These are phyloP conservation scores for Fraxinus angustifolia DNA, from an alignment of 305 asterid genomes.

Conservation along the genomic window DNA sequence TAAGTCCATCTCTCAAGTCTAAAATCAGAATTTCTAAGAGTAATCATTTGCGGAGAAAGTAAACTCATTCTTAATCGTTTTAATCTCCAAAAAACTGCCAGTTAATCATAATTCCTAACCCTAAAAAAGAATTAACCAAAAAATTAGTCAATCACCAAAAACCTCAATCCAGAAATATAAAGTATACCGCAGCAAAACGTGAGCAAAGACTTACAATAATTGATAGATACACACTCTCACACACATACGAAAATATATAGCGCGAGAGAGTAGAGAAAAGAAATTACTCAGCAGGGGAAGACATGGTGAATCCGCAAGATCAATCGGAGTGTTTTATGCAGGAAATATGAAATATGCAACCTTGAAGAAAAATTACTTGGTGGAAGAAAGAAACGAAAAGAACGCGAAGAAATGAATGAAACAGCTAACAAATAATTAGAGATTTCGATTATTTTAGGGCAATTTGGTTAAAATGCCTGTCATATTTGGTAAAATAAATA, in stretches of 20 bases:
- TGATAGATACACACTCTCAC: background rate
- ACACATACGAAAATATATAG: background rate
- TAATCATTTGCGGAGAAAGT: background rate
- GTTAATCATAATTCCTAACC: background rate
- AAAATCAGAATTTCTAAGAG: background rate
- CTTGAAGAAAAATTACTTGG: slow-evolving; percentile 11
- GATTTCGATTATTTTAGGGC: background rate
- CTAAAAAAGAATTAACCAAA: background rate
- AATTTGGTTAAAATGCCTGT: too few relatives aligned
- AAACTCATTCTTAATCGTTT: background rate
- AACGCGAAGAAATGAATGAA: background rate
- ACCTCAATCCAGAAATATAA: slow-evolving; percentile 4
- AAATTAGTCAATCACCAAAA: slow-evolving; percentile 12
- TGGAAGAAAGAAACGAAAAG: slow-evolving; percentile 13
- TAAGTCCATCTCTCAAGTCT: slow-evolving; percentile 15
- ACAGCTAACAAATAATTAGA: background rate
- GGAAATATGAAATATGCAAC: background rate
- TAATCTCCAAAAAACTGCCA: background rate
- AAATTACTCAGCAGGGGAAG: slow-evolving; percentile 84
- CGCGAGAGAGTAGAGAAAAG: slow-evolving; percentile 2
- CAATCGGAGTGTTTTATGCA: background rate
- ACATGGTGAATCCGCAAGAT: slow-evolving; percentile 44
- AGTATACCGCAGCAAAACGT: slow-evolving; percentile 1
- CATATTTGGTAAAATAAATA: too few relatives aligned
- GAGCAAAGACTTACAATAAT: background rate